Evolutionary conservation across 1,139 yeast genomes (phyloP), one percentile per base, ranked within the genome.

Genomic region (Suhomyces ambrosiae): DNA sequence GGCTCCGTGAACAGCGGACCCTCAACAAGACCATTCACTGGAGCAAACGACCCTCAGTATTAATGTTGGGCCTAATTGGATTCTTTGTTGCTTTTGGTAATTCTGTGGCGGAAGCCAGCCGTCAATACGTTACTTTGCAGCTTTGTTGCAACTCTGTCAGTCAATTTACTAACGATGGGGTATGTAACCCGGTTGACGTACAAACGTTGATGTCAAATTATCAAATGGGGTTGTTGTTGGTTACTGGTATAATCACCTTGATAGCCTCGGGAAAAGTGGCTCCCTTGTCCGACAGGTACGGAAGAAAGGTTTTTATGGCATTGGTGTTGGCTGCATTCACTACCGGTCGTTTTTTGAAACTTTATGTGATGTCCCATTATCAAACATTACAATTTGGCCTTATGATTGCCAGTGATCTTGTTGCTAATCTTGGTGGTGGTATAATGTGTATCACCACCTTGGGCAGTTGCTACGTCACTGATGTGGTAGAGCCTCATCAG

Each of bases 241-340:
- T 60, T n/a, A 41, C 53, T 11, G 68, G 63, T 5, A 37, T 60
- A 4, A 49, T 63, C 12, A 61, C 62, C 48, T 55, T 73, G 29
- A 37, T 71, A 5, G 72, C 74, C 3, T 59, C 71, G 44, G 71
- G 74, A 3, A 71, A 74, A 45, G 54, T 80, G 8, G 87, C 88
- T 0, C 73, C 76, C n/a, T 51, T 78, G 23, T 79, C 87, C 4
- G 94, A 86, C 56, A 62, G 72, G 29, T 65, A 72, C 42, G 95
- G 95, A 0, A 63, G 94, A 32, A 76, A 68, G 43, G 63, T 51
- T 2, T 66, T 79, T 23, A 45, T 81, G 13, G 46, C 74, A 5
- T 30, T 72, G 4, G 62, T 65, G 40, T 16, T 42, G 19, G 23
- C 29, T 16, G 21, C 18, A 13, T 41, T 64, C 12, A 41, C 61